Evolutionary conservation across 2,329 filamentous ascomycete genomes (phyloP).

Genomic region (Fusarium musae): DNA sequence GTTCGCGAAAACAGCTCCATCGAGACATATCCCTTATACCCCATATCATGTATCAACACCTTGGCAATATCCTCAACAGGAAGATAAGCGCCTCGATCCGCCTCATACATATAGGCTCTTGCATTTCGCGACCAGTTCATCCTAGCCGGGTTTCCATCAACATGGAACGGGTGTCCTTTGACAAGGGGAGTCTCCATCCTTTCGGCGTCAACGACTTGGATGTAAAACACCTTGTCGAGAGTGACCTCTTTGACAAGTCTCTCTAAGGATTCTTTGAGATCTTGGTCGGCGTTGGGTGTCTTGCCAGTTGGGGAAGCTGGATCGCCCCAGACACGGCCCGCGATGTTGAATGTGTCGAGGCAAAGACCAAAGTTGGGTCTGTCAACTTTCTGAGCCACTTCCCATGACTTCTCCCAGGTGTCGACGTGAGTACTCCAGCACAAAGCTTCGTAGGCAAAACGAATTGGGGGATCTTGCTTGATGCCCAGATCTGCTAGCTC

Average conservation of each 20-base stretch:
- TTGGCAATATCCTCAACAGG: conserved; percentile 2
- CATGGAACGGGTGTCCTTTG: conserved; percentile 7
- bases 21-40: conserved; percentile 1
- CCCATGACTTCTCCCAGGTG: conserved; percentile 16
- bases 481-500: conserved; percentile 2
- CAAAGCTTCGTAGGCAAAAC: conserved; percentile 2
- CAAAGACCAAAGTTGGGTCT: conserved; percentile 8
- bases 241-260: background rate
- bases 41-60: conserved; percentile 2
- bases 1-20: conserved; percentile 21
- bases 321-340: conserved; percentile 2
- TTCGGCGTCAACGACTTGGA: conserved; percentile 10
- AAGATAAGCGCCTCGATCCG: background rate
- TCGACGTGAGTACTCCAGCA: conserved; percentile 14
- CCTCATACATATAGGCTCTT: conserved; percentile 8
- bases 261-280: background rate
- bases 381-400: background rate
- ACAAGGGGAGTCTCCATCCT: background rate
- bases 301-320: conserved; percentile 3
- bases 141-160: background rate
- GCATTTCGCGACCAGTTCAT: conserved; percentile 24
- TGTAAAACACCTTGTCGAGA: conserved; percentile 1
- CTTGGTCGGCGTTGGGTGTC: conserved; percentile 9
- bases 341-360: conserved; percentile 17
- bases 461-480: background rate